These are phyloP conservation scores for Chaetomium sp. DNA, from an alignment of 2,329 filamentous ascomycete species.

Conservation along the genomic window DNA sequence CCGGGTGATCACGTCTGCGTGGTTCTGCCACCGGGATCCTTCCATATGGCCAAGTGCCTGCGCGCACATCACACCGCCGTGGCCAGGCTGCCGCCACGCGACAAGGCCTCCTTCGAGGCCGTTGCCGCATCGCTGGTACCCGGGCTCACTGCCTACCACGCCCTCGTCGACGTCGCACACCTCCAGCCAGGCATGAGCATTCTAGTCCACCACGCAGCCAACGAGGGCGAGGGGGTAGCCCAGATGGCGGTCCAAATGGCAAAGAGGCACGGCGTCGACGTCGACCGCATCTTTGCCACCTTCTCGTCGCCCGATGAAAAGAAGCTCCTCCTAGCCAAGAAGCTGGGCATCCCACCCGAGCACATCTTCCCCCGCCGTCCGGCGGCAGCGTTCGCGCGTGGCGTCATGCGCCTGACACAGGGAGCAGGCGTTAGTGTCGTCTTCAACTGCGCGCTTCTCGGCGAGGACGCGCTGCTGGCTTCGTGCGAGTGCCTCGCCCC, in stretches of 20 bases:
- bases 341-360: constrained; percentile 26
- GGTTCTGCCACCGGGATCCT: constrained; percentile 14
- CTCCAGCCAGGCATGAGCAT: constrained; percentile 27
- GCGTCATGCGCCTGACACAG: constrained; percentile 26
- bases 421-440: constrained; percentile 32
- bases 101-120: constrained; percentile 28
- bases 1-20: constrained; percentile 27
- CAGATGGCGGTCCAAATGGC: constrained; percentile 28
- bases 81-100: constrained; percentile 28
- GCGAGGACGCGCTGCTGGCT: constrained; percentile 33
- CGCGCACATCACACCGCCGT: constrained; percentile 14
- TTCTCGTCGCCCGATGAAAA: constrained; percentile 31
- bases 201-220: constrained; percentile 30
- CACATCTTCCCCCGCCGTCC: constrained; percentile 32
- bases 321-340: constrained; percentile 25
- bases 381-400: constrained; percentile 27
- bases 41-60: constrained; percentile 18
- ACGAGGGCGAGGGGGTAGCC: constrained; percentile 24
- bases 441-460: constrained; percentile 34
- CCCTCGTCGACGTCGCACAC: constrained; percentile 28
- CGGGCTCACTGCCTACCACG: constrained; percentile 30
- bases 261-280: constrained; percentile 27
- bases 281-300: constrained; percentile 30
- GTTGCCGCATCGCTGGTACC: constrained; percentile 29
- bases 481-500: constrained; percentile 35